Evolutionary conservation across 2,329 filamentous ascomycete genomes (phyloP).

Genomic region (Venturia asperata): DNA sequence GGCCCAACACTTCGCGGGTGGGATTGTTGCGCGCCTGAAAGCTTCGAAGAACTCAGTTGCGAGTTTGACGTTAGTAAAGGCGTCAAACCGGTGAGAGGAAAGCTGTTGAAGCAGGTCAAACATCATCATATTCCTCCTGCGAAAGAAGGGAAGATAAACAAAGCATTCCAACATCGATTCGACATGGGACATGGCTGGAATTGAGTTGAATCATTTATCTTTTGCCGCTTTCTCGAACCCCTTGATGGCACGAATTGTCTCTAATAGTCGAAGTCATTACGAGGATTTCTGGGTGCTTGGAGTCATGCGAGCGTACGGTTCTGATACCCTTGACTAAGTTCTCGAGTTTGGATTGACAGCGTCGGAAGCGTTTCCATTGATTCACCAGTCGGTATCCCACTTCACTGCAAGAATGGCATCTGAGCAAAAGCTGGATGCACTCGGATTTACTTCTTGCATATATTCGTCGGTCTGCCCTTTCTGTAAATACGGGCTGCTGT

Average conservation of each 20-base stretch:
- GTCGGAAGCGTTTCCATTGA: background rate
- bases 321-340: background rate
- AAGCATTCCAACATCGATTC: constrained; percentile 33
- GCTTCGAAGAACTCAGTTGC: constrained; percentile 53
- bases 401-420: background rate
- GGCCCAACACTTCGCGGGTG: constrained; percentile 67
- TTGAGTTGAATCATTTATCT: background rate
- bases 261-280: background rate
- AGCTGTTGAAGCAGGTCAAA: constrained; percentile 35
- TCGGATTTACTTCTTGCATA: background rate
- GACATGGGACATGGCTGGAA: constrained; percentile 33
- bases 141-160: constrained; percentile 32
- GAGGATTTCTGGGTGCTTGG: background rate
- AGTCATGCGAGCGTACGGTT: background rate
- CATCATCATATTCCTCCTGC: constrained; percentile 39
- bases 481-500: background rate
- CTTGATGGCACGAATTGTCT: background rate
- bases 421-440: background rate
- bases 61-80: constrained; percentile 52
- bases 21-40: constrained; percentile 71
- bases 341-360: background rate
- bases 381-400: background rate
- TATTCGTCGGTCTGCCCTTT: background rate
- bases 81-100: constrained; percentile 30
- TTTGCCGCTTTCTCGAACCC: background rate